Base-by-base conservation (phyloP, 2,329 filamentous ascomycete genomes). In the Cordyceps tenuipes region DNA sequence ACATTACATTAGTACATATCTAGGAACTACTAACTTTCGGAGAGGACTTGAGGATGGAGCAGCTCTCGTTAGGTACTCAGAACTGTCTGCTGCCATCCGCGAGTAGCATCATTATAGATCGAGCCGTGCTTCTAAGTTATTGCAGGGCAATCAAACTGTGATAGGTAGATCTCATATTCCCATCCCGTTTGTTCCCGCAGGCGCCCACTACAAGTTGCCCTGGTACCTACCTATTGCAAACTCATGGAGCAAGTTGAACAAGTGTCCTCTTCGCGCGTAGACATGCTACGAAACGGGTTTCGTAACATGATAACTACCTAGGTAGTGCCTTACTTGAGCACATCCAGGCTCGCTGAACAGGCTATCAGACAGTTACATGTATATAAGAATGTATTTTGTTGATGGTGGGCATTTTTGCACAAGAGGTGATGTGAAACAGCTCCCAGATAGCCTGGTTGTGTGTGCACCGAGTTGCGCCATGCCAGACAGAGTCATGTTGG, bases 261-360 rank as follows among this genome's bases (percentile, higher is more conserved):
- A 21, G 51, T 43, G 10, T 39, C 49, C 50, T 34, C 41, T 23
- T 15, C 19, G 7, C 29, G 7, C 29, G 29, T 3, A 29, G 29
- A 21, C n/a, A 43, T 48, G 54, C 44, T 48, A 47, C 44, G 31
- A 48, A 29, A 47, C 54, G 44, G 13, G 54, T 57, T 57, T 57
- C 54, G 47, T 29, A 8, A 19, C 21, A 48, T 39, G 12, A 10
- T 43, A 57, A 4, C 23, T 23, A n/a, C n/a, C n/a, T n/a, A n/a
- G n/a, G n/a, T n/a, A 23, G 54, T 19, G 8, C 36, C 1, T 9
- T 39, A 15, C 31, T 36, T 15, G 10, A 39, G 31, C 31, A 13
- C 36, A n/a, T 23, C 31, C n/a, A 34, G 12, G 12, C 34, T 21
- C 10, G 23, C 19, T 26, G 51, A n/a, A 43, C 19, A 17, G n/a